These are phyloP conservation scores for Pseudogymnoascus pannorum DNA, from an alignment of 2,329 filamentous ascomycete species.

Conservation along the genomic window DNA sequence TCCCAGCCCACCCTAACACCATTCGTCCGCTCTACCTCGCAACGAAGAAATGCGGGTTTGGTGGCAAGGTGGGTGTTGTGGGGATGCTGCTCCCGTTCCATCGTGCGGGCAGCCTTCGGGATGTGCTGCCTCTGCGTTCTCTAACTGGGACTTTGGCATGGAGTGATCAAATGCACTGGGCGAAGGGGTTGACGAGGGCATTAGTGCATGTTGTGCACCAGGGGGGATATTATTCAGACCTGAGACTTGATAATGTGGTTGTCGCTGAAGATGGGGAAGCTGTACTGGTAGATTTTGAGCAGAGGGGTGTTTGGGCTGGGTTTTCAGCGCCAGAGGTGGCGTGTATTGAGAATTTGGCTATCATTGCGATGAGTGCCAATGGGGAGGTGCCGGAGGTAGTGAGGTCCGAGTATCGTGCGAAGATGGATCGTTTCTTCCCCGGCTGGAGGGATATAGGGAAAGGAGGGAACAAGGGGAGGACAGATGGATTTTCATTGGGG, in stretches of 20 bases:
- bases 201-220: background rate
- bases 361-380: background rate
- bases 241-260: conserved; percentile 11
- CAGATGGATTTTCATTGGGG: background rate
- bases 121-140: conserved; percentile 40
- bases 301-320: conserved; percentile 55
- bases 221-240: background rate
- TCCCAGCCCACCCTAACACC: conserved; percentile 46
- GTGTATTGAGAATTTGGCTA: conserved; percentile 37
- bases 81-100: conserved; percentile 52
- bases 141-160: background rate
- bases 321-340: conserved; percentile 55
- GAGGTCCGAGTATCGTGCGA: background rate
- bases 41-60: conserved; percentile 49
- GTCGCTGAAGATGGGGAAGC: conserved; percentile 32
- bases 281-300: conserved; percentile 56
- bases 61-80: conserved; percentile 46
- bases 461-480: background rate
- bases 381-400: background rate
- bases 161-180: background rate
- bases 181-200: background rate
- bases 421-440: background rate
- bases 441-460: background rate
- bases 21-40: conserved; percentile 48
- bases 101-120: conserved; percentile 46